Base-by-base conservation (phyloP, 2,329 filamentous ascomycete genomes). In the Sporothrix curviconia region DNA sequence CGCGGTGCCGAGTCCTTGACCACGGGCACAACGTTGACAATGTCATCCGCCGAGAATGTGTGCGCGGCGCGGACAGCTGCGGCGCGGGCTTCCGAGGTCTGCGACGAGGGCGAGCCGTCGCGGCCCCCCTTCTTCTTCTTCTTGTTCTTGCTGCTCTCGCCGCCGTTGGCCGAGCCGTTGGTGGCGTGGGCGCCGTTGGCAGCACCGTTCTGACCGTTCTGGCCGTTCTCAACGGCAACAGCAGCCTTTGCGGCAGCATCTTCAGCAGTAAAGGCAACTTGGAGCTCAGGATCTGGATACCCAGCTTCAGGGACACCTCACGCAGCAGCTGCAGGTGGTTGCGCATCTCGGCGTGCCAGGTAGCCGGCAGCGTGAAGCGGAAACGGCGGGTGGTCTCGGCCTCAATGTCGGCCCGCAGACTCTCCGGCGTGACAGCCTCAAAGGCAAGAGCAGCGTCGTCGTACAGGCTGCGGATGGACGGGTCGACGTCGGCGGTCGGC, bases 1-100 rank as follows among this genome's bases (percentile, higher is more conserved):
- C 90, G 87, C 39, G 92, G 94, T 60, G 89, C 86, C 4, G 94
- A 94, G 70, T 99, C 92, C 78, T 97, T 97, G 67, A 97, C 83
- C 46, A 97, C 76, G 7, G 94, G 94, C n/a, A 96, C 89, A 60
- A 96, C 80, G 72, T 96, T 96, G 64, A 95, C 74, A 62, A 99
- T 81, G 65, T 99, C 91, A 60, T 96, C 91, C 0, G 90, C 78
- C 53, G 77, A 79, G 73, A 99, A 97, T 0, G 89, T 91, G 60
- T 73, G 68, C 2, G 71, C 67, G 7, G 67, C 64, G 71, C 70
- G 64, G 65, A 72, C 60, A 70, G 78, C 64, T 65, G 75, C 65
- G 68, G 78, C 63, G 12, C 19, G n/a, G 4, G 46, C 55, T 17
- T 57, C 59, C 65, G 76, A 65, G 69, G 72, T 60, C 69, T 71